These are phyloP conservation scores for Emericellopsis atlantica DNA, from an alignment of 2,329 filamentous ascomycete genomes.

Conservation along the genomic window DNA sequence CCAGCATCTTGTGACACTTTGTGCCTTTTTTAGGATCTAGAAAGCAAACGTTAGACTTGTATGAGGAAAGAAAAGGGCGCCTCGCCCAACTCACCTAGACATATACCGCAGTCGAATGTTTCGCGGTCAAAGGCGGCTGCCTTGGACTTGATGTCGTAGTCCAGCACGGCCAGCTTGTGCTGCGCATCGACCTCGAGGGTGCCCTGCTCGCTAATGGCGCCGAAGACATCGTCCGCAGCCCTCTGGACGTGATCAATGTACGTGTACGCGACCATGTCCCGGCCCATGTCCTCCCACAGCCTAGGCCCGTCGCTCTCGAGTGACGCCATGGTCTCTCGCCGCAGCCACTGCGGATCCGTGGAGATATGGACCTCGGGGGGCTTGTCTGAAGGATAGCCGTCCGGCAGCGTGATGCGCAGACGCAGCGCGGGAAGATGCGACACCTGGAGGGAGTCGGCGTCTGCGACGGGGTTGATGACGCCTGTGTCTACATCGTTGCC, in stretches of 20 bases:
- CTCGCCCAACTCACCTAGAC: slow-evolving; percentile 41
- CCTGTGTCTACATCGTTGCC: slow-evolving; percentile 5
- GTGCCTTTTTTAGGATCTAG: slow-evolving; percentile 78
- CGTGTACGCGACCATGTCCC: slow-evolving; percentile 44
- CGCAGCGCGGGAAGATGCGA: slow-evolving; percentile 45
- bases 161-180: slow-evolving; percentile 59
- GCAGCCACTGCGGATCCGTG: slow-evolving; percentile 46
- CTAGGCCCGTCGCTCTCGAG: slow-evolving; percentile 36
- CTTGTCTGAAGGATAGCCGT: slow-evolving; percentile 40
- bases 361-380: slow-evolving; percentile 39
- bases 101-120: slow-evolving; percentile 81
- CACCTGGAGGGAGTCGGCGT: slow-evolving; percentile 34
- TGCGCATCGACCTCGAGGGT: slow-evolving; percentile 38
- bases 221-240: slow-evolving; percentile 47
- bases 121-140: slow-evolving; percentile 66
- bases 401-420: slow-evolving; percentile 40
- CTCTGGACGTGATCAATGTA: slow-evolving; percentile 53
- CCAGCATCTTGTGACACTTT: slow-evolving; percentile 67
- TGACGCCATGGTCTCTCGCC: slow-evolving; percentile 27
- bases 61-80: neutral
- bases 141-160: slow-evolving; percentile 66
- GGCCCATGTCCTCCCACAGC: slow-evolving; percentile 52
- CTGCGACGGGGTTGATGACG: slow-evolving; percentile 4
- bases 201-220: slow-evolving; percentile 33
- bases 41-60: slow-evolving; percentile 7